Percentiles rank a stretch among this genome's conserved stretches.
Conservation (phyloP, 78 protist genomes). For the Dictyostelium capitatum region DNA sequence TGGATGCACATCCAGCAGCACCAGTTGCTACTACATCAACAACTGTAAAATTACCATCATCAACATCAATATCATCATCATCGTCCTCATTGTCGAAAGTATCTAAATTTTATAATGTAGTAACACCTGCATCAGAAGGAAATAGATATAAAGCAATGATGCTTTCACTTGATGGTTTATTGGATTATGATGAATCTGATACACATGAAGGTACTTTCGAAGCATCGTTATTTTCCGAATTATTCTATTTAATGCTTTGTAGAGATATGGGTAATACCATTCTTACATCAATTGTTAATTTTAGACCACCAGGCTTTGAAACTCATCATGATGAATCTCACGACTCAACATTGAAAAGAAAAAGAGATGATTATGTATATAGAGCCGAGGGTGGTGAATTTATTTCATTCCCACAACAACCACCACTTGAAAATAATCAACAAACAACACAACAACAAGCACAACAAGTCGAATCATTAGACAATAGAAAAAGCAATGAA, state of each 20-base stretch:
- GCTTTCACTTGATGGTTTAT: slow-evolving; percentile 54
- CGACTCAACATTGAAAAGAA: not conserved
- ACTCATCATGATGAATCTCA: not conserved
- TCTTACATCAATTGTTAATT: slow-evolving; percentile 29
- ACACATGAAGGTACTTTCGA: slow-evolving; percentile 67
- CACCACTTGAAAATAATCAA: not conserved
- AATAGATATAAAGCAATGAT: slow-evolving; percentile 40
- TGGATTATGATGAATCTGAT: slow-evolving; percentile 68
- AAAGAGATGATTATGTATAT: not conserved
- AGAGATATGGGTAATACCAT: slow-evolving; percentile 41
- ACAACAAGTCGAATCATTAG: not conserved
- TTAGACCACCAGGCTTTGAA: slow-evolving; percentile 28
- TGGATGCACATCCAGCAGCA: not conserved
- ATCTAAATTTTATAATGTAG: slow-evolving; percentile 3
- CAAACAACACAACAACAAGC: slow-evolving; percentile 20
- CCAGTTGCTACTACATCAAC: not conserved
- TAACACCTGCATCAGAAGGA: slow-evolving; percentile 40
- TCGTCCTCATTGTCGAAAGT: not conserved
- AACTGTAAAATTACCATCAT: not conserved
- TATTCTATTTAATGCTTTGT: slow-evolving; percentile 48
- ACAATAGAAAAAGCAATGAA: slow-evolving; percentile 3
- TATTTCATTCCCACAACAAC: not conserved
- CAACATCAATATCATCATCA: not conserved
- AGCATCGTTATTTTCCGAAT: slow-evolving; percentile 47
- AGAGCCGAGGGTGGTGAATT: not conserved